These are phyloP conservation scores for Hygrocybe coccinea DNA, from an alignment of 768 basidiomycete species.

Conservation along the genomic window DNA sequence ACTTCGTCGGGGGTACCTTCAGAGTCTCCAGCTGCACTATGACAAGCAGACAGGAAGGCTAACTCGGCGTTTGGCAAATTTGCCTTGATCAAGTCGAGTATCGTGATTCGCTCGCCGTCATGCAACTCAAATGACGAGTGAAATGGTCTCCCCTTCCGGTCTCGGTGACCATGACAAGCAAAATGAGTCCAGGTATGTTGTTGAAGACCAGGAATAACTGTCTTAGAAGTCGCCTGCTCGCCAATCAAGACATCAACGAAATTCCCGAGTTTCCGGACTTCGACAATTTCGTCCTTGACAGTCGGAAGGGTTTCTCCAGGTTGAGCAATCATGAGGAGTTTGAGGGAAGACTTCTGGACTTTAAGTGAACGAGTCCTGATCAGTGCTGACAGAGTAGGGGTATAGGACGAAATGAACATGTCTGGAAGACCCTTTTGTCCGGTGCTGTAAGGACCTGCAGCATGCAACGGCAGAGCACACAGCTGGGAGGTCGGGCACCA, in stretches of 20 bases:
- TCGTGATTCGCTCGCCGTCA: conserved; percentile 16
- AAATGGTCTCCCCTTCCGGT: conserved; percentile 20
- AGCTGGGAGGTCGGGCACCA: conserved; percentile 9
- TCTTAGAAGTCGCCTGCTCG: not conserved
- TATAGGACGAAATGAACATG: conserved; percentile 17
- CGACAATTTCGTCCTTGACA: not conserved
- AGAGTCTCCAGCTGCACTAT: conserved; percentile 35
- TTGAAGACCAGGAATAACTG: not conserved
- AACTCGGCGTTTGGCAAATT: conserved; percentile 28
- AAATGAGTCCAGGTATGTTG: conserved; percentile 27
- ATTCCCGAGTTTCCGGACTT: not conserved
- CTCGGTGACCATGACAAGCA: conserved; percentile 36
- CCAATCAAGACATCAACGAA: conserved; percentile 1
- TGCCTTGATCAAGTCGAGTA: conserved; percentile 20
- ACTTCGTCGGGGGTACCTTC: conserved; percentile 21
- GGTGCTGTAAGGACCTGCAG: conserved; percentile 12
- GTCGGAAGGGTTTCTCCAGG: conserved; percentile 3
- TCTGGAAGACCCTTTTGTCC: conserved; percentile 9
- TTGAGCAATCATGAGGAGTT: conserved; percentile 6
- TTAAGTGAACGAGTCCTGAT: not conserved
- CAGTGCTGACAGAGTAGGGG: conserved; percentile 12
- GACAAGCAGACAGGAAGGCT: conserved; percentile 45
- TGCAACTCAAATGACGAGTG: conserved; percentile 22
- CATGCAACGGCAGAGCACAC: conserved; percentile 14
- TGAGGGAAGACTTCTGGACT: not conserved